A percentile compares a stretch with the other conserved stretches of the same genome.
Conservation (phyloP, 352 stramenopile species). For the Peronospora farinosa region DNA sequence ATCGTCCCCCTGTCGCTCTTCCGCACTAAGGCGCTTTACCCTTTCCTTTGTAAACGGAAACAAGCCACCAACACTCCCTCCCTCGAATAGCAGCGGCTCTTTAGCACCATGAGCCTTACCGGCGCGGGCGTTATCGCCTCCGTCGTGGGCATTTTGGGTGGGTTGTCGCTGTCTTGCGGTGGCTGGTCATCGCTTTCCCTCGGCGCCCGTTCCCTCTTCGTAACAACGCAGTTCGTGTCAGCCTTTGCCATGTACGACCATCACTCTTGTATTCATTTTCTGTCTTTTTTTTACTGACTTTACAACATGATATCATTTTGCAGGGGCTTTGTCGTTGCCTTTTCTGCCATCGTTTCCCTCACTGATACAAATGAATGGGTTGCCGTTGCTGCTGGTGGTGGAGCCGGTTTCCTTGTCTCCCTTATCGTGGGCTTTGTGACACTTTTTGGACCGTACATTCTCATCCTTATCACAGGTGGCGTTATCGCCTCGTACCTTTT, state of each 20-base stretch:
- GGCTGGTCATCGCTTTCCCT: constrained; percentile 83
- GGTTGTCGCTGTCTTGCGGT: constrained; percentile 78
- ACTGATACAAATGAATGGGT: constrained; percentile 73
- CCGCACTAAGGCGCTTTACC: constrained; percentile 12
- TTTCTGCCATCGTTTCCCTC: constrained; percentile 57
- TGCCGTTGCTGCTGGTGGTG: constrained; percentile 49
- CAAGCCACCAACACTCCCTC: constrained; percentile 1
- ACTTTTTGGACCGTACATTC: constrained; percentile 54
- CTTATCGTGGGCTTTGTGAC: constrained; percentile 75
- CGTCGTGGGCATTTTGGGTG: constrained; percentile 72
- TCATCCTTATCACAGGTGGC: constrained; percentile 59
- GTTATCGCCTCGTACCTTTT: constrained; percentile 71
- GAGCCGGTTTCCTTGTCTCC: constrained; percentile 55
- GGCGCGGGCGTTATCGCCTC: constrained; percentile 64
- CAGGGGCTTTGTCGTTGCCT: constrained; percentile 67
- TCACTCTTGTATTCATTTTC: constrained; percentile 5
- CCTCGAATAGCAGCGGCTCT: constrained; percentile 13
- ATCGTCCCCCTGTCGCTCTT: neutral
- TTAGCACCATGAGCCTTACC: constrained; percentile 38
- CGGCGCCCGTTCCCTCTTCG: constrained; percentile 76
- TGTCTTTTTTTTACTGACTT: constrained; percentile 4
- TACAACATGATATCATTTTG: neutral
- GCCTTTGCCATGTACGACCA: constrained; percentile 71
- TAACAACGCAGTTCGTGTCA: constrained; percentile 76
- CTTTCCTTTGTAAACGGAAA: neutral